Evolutionary conservation across 768 basidiomycete genomes (phyloP).

Genomic region (Tulasnella sp.): DNA sequence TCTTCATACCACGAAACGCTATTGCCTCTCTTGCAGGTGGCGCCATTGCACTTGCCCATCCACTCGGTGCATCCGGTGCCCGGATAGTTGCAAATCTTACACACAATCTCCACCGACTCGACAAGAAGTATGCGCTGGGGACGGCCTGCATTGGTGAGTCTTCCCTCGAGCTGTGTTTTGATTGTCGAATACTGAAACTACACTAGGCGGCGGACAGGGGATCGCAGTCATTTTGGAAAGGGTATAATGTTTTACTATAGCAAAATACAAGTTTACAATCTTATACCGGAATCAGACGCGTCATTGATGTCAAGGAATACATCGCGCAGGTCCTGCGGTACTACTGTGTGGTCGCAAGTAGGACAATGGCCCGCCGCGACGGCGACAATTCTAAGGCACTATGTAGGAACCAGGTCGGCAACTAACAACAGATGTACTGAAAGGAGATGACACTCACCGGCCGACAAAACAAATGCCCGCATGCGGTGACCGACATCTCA

Average conservation of each 20-base stretch:
- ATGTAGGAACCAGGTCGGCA: too few relatives aligned
- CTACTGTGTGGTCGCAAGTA: too few relatives aligned
- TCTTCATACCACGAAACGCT: not conserved
- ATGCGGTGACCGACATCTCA: too few relatives aligned
- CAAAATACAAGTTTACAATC: not conserved
- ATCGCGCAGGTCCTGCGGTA: too few relatives aligned
- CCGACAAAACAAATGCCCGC: too few relatives aligned
- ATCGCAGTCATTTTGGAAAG: conserved; percentile 28
- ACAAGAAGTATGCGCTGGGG: conserved; percentile 31
- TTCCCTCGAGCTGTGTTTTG: not conserved
- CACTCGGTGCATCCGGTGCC: conserved; percentile 23
- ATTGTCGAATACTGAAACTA: not conserved
- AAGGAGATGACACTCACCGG: too few relatives aligned
- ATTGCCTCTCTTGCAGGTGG: conserved; percentile 20
- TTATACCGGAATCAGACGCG: not conserved
- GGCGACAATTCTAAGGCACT: too few relatives aligned
- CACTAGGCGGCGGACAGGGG: conserved; percentile 29
- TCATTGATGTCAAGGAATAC: not conserved
- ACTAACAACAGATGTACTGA: too few relatives aligned
- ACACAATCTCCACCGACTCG: conserved; percentile 29
- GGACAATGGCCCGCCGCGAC: too few relatives aligned
- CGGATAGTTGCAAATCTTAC: conserved; percentile 30
- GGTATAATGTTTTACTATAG: conserved; percentile 7
- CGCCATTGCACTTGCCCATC: conserved; percentile 30
- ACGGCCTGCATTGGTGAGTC: conserved; percentile 29